phyloP scores from a whole-genome alignment of 768 basidiomycete genomes.

The Trametes villosa region DNA sequence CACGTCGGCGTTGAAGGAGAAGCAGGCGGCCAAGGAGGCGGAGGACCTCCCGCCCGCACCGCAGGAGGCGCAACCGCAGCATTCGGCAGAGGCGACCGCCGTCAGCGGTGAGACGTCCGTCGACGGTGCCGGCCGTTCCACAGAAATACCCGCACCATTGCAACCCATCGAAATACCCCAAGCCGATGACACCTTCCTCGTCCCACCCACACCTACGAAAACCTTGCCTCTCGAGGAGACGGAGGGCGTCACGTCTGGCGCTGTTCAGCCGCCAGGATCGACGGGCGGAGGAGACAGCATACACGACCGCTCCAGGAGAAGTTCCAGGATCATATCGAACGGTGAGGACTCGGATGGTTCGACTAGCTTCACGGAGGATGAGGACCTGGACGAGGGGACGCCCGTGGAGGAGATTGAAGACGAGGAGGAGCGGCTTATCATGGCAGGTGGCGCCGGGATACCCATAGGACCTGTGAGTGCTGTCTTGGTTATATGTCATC shows the following conservation, averaged over 20 bases:
- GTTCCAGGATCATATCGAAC: conserved; percentile 48
- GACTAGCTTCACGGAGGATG: conserved; percentile 64
- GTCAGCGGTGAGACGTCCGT: conserved; percentile 18
- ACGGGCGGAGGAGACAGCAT: conserved; percentile 51
- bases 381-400: conserved; percentile 59
- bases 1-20: conserved; percentile 32
- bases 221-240: conserved; percentile 70
- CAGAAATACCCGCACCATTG: conserved; percentile 27
- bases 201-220: conserved; percentile 56
- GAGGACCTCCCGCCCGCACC: conserved; percentile 42
- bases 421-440: conserved; percentile 88
- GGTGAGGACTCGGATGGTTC: conserved; percentile 59
- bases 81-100: conserved; percentile 7
- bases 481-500: not conserved
- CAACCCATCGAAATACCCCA: conserved; percentile 32
- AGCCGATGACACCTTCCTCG: conserved; percentile 43
- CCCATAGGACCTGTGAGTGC: conserved; percentile 85
- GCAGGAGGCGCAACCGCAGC: conserved; percentile 7
- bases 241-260: conserved; percentile 87
- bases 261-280: conserved; percentile 90
- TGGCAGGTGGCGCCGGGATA: conserved; percentile 92
- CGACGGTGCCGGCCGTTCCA: conserved; percentile 7
- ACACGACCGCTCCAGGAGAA: conserved; percentile 37
- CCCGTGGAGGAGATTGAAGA: conserved; percentile 72
- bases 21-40: conserved; percentile 31